phyloP scores from a whole-genome alignment of 257 asterid genomes.

The Fraxinus anomala region DNA sequence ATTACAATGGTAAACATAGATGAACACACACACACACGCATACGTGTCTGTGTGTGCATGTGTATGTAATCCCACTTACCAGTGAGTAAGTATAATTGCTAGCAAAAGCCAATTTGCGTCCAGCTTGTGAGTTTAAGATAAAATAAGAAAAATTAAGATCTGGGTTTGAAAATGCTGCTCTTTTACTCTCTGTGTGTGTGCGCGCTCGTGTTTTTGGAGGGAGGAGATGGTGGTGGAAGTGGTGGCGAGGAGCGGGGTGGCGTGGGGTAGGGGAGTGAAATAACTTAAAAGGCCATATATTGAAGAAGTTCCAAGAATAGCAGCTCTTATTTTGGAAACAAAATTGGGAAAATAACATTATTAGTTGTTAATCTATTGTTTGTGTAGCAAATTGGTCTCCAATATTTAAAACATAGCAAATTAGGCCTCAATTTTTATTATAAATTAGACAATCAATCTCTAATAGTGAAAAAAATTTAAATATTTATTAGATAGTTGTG shows the following conservation, averaged over 20 bases:
- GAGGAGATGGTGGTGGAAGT: conserved; percentile 36
- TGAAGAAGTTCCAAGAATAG: conserved; percentile 60
- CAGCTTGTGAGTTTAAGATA: conserved; percentile 3
- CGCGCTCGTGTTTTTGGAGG: conserved; percentile 22
- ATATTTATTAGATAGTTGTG: no score
- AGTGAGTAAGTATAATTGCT: conserved; percentile 27
- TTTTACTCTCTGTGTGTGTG: not conserved
- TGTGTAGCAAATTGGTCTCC: not conserved
- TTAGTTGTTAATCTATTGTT: not conserved
- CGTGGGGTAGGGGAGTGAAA: conserved; percentile 29
- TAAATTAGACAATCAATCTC: not conserved
- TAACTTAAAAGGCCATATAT: conserved; percentile 57
- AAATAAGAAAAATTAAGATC: conserved; percentile 30
- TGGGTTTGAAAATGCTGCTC: conserved; percentile 30
- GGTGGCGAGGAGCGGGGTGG: conserved; percentile 25
- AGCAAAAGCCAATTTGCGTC: not conserved
- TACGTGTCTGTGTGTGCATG: conserved; percentile 4
- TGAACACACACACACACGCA: not conserved
- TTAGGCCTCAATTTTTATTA: no score
- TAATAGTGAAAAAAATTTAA: no score
- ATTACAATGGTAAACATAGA: conserved; percentile 24
- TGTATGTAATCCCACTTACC: conserved; percentile 35
- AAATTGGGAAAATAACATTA: conserved; percentile 12
- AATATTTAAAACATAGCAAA: not conserved
- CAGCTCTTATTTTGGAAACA: conserved; percentile 30